phyloP scores from a whole-genome alignment of 169 alveolate species.

The Plasmodium gonderi region DNA sequence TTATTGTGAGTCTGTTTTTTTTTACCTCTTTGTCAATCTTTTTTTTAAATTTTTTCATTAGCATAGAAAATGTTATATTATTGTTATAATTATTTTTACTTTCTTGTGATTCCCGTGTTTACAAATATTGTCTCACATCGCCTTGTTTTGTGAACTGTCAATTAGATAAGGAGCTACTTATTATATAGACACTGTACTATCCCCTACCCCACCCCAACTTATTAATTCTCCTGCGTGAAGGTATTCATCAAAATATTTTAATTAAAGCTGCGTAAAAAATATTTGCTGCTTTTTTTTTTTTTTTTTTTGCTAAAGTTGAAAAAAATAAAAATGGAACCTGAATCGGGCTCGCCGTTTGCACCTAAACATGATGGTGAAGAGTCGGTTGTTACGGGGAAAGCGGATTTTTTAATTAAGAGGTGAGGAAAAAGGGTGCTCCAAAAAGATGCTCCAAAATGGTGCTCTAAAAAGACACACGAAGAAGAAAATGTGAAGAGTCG shows the following conservation, averaged over 20 bases:
- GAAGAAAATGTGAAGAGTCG: too few species aligned
- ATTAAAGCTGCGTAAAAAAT: neutral
- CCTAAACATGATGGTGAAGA: neutral
- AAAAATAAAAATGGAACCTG: constrained; percentile 8
- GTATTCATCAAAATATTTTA: too few species aligned
- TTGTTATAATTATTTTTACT: neutral
- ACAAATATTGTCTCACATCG: too few species aligned
- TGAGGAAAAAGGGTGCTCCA: too few species aligned
- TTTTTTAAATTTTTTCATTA: neutral
- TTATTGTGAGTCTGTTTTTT: neutral
- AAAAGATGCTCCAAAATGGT: too few species aligned
- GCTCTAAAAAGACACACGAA: too few species aligned
- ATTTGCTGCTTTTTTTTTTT: neutral
- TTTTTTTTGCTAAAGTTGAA: neutral
- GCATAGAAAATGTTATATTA: neutral
- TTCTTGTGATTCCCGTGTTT: too few species aligned
- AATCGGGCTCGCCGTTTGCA: neutral
- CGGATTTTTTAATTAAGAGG: constrained; percentile 21
- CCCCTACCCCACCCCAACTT: too few species aligned
- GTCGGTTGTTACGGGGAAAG: neutral
- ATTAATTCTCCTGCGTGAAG: too few species aligned
- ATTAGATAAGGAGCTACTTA: too few species aligned
- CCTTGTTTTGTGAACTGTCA: too few species aligned
- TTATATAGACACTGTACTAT: too few species aligned
- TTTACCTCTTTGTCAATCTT: neutral